Percentiles rank a stretch among this genome's conserved stretches.
Conservation (phyloP, 257 asterid species). For the Leptodermis oblonga region DNA sequence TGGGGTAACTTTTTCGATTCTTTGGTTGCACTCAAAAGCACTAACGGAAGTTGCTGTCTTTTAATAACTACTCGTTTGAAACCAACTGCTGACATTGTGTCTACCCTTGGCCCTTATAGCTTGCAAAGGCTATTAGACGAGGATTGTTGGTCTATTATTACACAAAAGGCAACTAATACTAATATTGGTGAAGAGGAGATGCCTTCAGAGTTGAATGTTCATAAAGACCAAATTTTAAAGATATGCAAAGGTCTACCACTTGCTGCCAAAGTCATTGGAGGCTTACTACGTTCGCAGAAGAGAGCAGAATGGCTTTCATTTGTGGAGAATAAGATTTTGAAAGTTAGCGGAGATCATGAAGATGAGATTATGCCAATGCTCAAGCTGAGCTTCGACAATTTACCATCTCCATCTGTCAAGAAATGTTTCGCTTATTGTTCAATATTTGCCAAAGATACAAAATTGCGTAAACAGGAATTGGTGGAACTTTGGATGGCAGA, state of each 20-base stretch:
- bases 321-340: not conserved
- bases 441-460: conserved; percentile 10
- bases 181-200: not conserved
- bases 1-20: not conserved
- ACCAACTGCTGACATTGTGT: not conserved
- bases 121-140: not conserved
- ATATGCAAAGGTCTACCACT: conserved; percentile 3
- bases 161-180: not conserved
- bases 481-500: conserved; percentile 35
- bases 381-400: conserved; percentile 27
- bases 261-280: conserved; percentile 23
- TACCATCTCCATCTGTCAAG: conserved; percentile 24
- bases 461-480: conserved; percentile 2
- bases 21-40: not conserved
- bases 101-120: not conserved
- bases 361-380: conserved; percentile 3
- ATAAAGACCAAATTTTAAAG: not conserved
- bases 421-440: conserved; percentile 37
- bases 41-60: too few relatives aligned
- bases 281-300: conserved; percentile 12
- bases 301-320: conserved; percentile 22
- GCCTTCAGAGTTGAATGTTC: not conserved
- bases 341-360: not conserved
- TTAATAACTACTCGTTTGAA: too few relatives aligned
- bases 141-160: conserved; percentile 5